A percentile compares a stretch with the other conserved stretches of the same genome.
Conservation (phyloP, 139 green algal species). For the Ettlia oleoabundans region DNA sequence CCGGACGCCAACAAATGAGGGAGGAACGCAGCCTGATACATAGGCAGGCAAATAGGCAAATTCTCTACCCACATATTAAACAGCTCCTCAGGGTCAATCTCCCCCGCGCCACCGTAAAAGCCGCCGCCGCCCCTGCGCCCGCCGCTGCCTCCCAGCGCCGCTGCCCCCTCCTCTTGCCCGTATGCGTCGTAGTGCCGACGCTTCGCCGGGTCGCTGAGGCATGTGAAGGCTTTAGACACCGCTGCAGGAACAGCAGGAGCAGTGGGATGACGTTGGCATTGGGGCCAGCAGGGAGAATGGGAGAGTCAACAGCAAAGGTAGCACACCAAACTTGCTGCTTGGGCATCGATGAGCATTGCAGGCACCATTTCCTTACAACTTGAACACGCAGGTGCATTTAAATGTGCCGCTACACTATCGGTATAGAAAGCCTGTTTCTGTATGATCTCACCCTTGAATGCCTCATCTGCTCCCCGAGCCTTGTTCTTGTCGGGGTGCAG, state of each 20-base stretch:
- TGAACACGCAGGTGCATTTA: too few relatives aligned
- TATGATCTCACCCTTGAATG: slow-evolving; percentile 64
- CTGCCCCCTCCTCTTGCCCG: slow-evolving; percentile 49
- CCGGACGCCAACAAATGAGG: too few relatives aligned
- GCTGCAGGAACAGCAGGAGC: slow-evolving; percentile 13
- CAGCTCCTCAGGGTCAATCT: slow-evolving; percentile 70
- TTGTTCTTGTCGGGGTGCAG: slow-evolving; percentile 96
- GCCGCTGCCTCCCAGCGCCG: slow-evolving; percentile 32
- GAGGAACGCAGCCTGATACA: too few relatives aligned
- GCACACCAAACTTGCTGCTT: too few relatives aligned
- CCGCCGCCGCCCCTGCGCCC: slow-evolving; percentile 11
- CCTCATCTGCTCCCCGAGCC: slow-evolving; percentile 60
- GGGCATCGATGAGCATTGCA: too few relatives aligned
- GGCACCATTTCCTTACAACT: too few relatives aligned
- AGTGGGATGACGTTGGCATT: neutral
- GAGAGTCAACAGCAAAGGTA: too few relatives aligned
- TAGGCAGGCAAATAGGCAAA: too few relatives aligned
- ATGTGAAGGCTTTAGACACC: slow-evolving; percentile 75
- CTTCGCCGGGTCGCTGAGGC: slow-evolving; percentile 68
- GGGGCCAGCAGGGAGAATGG: neutral
- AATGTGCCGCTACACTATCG: neutral
- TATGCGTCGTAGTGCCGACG: slow-evolving; percentile 70
- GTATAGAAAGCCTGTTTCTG: too few relatives aligned
- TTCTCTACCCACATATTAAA: slow-evolving; percentile 64
- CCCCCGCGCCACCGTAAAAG: slow-evolving; percentile 14